phyloP scores from a whole-genome alignment of 495 filamentous ascomycete genomes.

The Aspergillus bertholletiae region DNA sequence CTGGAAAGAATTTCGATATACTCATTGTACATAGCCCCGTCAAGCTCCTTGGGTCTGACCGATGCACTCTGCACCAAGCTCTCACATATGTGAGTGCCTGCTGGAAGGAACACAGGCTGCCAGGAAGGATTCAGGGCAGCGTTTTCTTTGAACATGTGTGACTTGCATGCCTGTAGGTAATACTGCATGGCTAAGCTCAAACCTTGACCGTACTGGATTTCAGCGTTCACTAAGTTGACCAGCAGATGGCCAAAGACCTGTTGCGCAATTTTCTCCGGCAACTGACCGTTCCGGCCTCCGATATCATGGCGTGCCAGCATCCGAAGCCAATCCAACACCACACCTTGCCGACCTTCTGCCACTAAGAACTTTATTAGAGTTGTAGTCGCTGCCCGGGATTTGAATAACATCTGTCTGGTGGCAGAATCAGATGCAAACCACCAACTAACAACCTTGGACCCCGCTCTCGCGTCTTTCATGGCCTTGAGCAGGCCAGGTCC shows the following conservation, averaged over 20 bases:
- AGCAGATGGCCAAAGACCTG: slow-evolving; percentile 27
- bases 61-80: slow-evolving; percentile 16
- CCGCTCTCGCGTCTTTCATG: slow-evolving; percentile 33
- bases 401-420: slow-evolving; percentile 25
- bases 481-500: slow-evolving; percentile 16
- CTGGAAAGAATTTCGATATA: slow-evolving; percentile 23
- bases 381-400: slow-evolving; percentile 12
- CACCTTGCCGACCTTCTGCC: slow-evolving; percentile 33
- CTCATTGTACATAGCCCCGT: slow-evolving; percentile 27
- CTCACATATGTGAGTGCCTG: slow-evolving; percentile 24
- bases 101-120: slow-evolving; percentile 21
- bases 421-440: slow-evolving; percentile 36
- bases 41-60: slow-evolving; percentile 14
- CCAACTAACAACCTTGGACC: slow-evolving; percentile 35
- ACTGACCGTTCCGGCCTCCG: slow-evolving; percentile 22
- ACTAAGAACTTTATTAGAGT: slow-evolving; percentile 38
- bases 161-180: slow-evolving; percentile 26
- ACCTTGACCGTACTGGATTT: slow-evolving; percentile 32
- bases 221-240: slow-evolving; percentile 28
- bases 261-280: slow-evolving; percentile 19
- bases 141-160: slow-evolving; percentile 14
- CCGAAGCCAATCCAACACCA: slow-evolving; percentile 30
- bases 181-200: slow-evolving; percentile 25
- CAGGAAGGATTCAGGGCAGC: slow-evolving; percentile 3
- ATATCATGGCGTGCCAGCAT: slow-evolving; percentile 29